These are phyloP conservation scores for Phaeosphaeriaceae sp. DNA, from an alignment of 2,329 filamentous ascomycete species.

Conservation along the genomic window DNA sequence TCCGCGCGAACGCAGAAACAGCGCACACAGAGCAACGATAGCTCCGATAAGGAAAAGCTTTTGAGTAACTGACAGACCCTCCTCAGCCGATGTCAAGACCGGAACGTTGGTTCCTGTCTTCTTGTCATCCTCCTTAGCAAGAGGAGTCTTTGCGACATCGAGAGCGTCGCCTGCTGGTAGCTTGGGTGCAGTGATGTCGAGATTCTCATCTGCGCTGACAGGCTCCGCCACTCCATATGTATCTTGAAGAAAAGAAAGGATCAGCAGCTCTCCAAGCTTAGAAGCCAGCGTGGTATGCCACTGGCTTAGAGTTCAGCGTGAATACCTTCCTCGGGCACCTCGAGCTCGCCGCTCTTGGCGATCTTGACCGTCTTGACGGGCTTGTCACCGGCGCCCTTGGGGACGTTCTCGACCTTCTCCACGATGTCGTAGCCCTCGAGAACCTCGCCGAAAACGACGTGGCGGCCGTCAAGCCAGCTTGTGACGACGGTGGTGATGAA, in stretches of 20 bases:
- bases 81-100: slow-evolving; percentile 22
- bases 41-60: slow-evolving; percentile 56
- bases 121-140: slow-evolving; percentile 30
- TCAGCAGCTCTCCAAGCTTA: slow-evolving; percentile 52
- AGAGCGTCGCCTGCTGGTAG: slow-evolving; percentile 23
- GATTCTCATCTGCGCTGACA: slow-evolving; percentile 49
- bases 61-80: slow-evolving; percentile 51
- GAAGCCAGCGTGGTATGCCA: slow-evolving; percentile 23
- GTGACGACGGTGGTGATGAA: slow-evolving; percentile 88
- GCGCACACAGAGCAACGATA: slow-evolving; percentile 51
- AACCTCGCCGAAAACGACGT: slow-evolving; percentile 90
- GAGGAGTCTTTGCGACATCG: slow-evolving; percentile 35
- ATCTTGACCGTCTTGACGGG: slow-evolving; percentile 76
- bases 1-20: slow-evolving; percentile 49
- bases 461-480: slow-evolving; percentile 80
- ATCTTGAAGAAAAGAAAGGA: slow-evolving; percentile 52
- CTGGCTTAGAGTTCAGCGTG: slow-evolving; percentile 80
- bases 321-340: slow-evolving; percentile 89
- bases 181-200: slow-evolving; percentile 47
- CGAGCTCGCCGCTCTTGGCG: slow-evolving; percentile 81
- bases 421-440: slow-evolving; percentile 84
- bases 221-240: slow-evolving; percentile 53
- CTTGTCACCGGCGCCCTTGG: slow-evolving; percentile 72
- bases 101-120: slow-evolving; percentile 23
- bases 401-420: slow-evolving; percentile 76